Evolutionary conservation across 345 rosid species (phyloP).

Genomic region (Erysimum cheiranthoides): DNA sequence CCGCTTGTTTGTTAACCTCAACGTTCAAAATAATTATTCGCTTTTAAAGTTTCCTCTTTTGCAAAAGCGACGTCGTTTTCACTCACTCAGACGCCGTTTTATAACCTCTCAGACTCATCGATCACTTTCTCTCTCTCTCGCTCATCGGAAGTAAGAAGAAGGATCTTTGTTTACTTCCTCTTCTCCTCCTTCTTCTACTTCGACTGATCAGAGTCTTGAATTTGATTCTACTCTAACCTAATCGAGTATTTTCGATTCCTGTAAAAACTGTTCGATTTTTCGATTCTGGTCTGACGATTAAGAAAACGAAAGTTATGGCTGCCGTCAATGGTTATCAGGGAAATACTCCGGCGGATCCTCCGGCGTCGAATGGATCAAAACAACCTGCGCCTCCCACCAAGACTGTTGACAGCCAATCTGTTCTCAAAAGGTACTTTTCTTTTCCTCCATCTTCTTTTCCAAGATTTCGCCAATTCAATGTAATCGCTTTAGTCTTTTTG

Average conservation of each 20-base stretch:
- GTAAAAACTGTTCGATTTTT: neutral
- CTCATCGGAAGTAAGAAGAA: slow-evolving; percentile 30
- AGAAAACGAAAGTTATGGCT: slow-evolving; percentile 54
- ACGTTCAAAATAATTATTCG: slow-evolving; percentile 24
- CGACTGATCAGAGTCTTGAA: neutral
- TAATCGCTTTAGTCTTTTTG: neutral
- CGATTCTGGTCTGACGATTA: slow-evolving; percentile 1
- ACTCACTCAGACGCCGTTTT: slow-evolving; percentile 1
- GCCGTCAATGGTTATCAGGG: slow-evolving; percentile 73
- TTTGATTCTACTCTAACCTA: slow-evolving; percentile 2
- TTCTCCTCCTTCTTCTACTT: slow-evolving; percentile 23
- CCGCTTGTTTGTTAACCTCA: slow-evolving; percentile 26
- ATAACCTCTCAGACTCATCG: slow-evolving; percentile 20
- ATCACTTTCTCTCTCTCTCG: slow-evolving; percentile 4
- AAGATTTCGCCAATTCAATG: neutral
- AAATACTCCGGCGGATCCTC: slow-evolving; percentile 62
- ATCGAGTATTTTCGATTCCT: neutral
- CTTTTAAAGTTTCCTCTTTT: slow-evolving; percentile 2
- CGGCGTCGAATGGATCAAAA: slow-evolving; percentile 54
- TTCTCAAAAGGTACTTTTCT: slow-evolving; percentile 55
- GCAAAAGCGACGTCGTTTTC: slow-evolving; percentile 13
- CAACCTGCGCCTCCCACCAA: slow-evolving; percentile 62
- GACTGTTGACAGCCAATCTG: slow-evolving; percentile 79
- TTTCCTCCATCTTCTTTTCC: neutral
- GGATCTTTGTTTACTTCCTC: slow-evolving; percentile 15